These are phyloP conservation scores for Amanita polypyramis DNA, from an alignment of 768 basidiomycete genomes.

Conservation along the genomic window DNA sequence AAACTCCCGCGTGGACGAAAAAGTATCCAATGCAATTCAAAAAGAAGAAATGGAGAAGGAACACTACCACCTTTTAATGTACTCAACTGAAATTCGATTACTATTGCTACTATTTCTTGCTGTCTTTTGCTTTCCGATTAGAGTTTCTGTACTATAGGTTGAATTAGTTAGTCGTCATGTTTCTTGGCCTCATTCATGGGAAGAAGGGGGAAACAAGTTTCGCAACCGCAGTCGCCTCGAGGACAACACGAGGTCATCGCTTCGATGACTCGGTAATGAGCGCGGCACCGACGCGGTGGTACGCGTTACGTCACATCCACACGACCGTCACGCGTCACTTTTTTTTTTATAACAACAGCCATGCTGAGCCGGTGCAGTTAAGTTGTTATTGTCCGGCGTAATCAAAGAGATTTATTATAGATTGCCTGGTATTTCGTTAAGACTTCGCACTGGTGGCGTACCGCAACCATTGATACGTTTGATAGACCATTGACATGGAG, in stretches of 20 bases:
- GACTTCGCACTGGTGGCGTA: too few relatives aligned
- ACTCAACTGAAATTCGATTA: too few relatives aligned
- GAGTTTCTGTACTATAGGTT: background rate
- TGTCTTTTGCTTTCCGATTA: background rate
- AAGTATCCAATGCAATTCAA: too few relatives aligned
- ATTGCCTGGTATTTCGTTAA: too few relatives aligned
- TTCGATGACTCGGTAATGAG: constrained; percentile 5
- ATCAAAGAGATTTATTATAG: too few relatives aligned
- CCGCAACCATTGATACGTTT: too few relatives aligned
- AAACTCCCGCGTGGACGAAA: background rate
- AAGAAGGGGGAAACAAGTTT: background rate
- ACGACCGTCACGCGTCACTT: background rate
- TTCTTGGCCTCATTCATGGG: background rate
- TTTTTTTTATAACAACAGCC: too few relatives aligned
- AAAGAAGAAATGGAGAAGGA: background rate
- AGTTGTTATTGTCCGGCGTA: too few relatives aligned
- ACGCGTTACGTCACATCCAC: background rate
- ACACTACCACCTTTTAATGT: background rate
- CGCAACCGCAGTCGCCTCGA: background rate
- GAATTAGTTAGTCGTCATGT: background rate
- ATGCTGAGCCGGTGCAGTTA: too few relatives aligned
- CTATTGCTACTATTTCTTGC: background rate
- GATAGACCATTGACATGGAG: too few relatives aligned
- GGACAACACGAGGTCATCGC: background rate
- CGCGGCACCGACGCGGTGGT: background rate